Conservation (phyloP, 2,329 filamentous ascomycete genomes). For the Aspergillus fumigatus region DNA sequence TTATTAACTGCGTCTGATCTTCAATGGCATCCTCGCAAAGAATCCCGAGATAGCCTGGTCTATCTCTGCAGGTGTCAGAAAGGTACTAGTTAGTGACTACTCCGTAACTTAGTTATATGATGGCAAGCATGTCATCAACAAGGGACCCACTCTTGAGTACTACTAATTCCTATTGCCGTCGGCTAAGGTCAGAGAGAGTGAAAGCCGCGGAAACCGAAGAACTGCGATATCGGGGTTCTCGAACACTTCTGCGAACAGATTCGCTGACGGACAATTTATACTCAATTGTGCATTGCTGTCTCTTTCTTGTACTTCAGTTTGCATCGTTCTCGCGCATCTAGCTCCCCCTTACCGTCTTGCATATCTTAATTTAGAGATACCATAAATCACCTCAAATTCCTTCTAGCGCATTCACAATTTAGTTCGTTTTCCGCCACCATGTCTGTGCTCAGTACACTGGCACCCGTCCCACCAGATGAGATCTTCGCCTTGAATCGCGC, state of each 20-base stretch:
- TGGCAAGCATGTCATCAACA: neutral
- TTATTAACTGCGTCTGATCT: too few relatives aligned
- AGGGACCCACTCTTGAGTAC: constrained; percentile 1
- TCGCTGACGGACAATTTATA: neutral
- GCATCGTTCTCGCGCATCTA: neutral
- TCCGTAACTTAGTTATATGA: too few relatives aligned
- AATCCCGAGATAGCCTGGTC: neutral
- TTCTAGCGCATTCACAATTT: neutral
- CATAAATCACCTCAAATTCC: neutral
- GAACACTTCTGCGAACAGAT: neutral
- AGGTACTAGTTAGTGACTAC: neutral
- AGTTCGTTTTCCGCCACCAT: constrained; percentile 14
- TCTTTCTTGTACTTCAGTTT: neutral
- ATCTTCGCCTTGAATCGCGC: constrained; percentile 85
- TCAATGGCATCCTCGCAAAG: neutral
- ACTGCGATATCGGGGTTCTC: constrained; percentile 27
- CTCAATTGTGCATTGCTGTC: neutral
- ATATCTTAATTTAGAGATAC: neutral
- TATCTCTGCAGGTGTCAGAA: neutral
- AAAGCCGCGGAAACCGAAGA: constrained; percentile 1
- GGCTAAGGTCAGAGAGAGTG: constrained; percentile 1
- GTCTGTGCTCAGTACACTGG: constrained; percentile 49
- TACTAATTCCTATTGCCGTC: constrained; percentile 11
- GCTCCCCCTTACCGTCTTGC: neutral
- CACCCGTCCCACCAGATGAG: constrained; percentile 83